Conservation (phyloP, 208 protist genomes). For the Porcisia hertigi region DNA sequence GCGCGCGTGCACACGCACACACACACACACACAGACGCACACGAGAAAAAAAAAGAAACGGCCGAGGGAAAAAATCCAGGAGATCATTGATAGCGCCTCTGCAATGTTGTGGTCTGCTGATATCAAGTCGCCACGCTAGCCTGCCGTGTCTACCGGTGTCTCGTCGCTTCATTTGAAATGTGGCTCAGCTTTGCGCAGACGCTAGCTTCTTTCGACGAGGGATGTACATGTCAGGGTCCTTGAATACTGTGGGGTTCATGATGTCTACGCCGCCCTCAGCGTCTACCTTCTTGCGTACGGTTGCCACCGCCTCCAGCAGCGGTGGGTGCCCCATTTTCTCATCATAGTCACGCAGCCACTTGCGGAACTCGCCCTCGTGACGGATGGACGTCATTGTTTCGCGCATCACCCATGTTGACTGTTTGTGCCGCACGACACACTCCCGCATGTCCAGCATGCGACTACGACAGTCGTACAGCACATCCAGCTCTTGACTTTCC, state of each 20-base stretch:
- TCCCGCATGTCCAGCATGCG: constrained; percentile 83
- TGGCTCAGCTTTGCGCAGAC: neutral
- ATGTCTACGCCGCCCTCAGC: constrained; percentile 73
- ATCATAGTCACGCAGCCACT: constrained; percentile 79
- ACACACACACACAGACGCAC: neutral
- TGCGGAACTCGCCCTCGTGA: constrained; percentile 63
- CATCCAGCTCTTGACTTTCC: constrained; percentile 85
- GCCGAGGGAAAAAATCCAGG: too few species aligned
- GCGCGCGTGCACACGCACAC: too few species aligned
- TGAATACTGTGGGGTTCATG: constrained; percentile 85
- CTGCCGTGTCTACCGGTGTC: neutral
- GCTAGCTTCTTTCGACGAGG: neutral
- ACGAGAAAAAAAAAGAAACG: neutral
- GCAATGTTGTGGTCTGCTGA: neutral
- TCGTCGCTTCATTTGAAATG: neutral
- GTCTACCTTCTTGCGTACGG: constrained; percentile 57
- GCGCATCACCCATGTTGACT: constrained; percentile 83
- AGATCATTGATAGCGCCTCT: too few species aligned
- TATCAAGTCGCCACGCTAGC: neutral
- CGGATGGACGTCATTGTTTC: constrained; percentile 82
- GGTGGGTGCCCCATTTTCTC: constrained; percentile 80
- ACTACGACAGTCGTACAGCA: constrained; percentile 88
- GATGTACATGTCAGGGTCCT: constrained; percentile 84
- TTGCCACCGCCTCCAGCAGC: constrained; percentile 77
- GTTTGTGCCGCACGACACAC: constrained; percentile 81